These are phyloP conservation scores for Vicia faba DNA, from an alignment of 306 rosid genomes.

Conservation along the genomic window DNA sequence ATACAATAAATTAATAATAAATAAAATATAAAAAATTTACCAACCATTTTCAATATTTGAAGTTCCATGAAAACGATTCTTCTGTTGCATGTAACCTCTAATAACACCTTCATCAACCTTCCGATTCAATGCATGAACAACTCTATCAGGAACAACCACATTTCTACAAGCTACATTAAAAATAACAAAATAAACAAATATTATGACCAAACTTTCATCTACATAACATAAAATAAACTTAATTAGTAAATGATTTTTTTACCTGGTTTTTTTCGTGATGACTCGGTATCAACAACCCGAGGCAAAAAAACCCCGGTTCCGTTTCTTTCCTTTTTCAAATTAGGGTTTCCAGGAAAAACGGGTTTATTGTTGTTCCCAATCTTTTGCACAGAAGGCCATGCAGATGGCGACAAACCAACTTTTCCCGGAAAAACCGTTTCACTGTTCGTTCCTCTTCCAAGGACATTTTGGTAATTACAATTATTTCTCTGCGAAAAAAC, in stretches of 20 bases:
- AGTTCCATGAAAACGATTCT: constrained; percentile 36
- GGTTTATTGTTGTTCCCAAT: constrained; percentile 40
- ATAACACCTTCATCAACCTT: constrained; percentile 44
- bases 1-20: background rate
- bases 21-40: background rate
- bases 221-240: no score
- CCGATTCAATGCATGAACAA: constrained; percentile 64
- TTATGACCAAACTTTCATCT: no score
- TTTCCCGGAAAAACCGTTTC: constrained; percentile 19
- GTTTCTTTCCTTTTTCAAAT: constrained; percentile 46
- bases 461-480: constrained; percentile 32
- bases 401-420: constrained; percentile 44
- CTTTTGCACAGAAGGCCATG: constrained; percentile 66
- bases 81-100: constrained; percentile 32
- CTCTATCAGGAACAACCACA: constrained; percentile 66
- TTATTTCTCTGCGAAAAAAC: constrained; percentile 30
- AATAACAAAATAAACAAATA: no score
- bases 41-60: constrained; percentile 50
- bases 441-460: constrained; percentile 38
- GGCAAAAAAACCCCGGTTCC: constrained; percentile 96
- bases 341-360: constrained; percentile 41
- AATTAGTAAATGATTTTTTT: no score
- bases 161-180: constrained; percentile 49
- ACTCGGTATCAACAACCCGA: constrained; percentile 44
- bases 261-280: constrained; percentile 58